Conservation (phyloP, 371 early-diverging fungal species). For the Circinella umbellata region DNA sequence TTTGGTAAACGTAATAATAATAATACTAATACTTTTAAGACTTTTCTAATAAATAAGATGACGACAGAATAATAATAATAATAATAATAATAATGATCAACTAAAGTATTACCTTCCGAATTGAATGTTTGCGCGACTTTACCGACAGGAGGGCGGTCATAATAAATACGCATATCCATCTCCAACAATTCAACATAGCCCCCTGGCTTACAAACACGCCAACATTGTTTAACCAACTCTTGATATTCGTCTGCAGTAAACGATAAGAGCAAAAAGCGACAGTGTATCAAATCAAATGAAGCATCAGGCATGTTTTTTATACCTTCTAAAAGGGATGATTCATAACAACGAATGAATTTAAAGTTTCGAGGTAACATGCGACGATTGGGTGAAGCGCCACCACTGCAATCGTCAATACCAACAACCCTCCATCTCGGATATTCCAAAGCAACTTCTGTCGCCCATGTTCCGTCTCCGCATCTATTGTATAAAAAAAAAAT, state of each 20-base stretch:
- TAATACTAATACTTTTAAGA: too few relatives aligned
- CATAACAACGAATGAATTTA: slow-evolving; percentile 32
- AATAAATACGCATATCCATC: slow-evolving; percentile 45
- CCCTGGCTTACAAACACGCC: slow-evolving; percentile 41
- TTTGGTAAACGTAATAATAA: too few relatives aligned
- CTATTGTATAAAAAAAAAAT: slow-evolving; percentile 13
- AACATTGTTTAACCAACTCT: slow-evolving; percentile 32
- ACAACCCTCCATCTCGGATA: slow-evolving; percentile 41
- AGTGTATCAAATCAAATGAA: slow-evolving; percentile 39
- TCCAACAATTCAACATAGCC: slow-evolving; percentile 48
- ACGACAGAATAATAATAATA: not conserved
- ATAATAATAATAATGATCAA: not conserved
- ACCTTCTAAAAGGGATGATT: slow-evolving; percentile 27
- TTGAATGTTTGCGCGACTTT: slow-evolving; percentile 36
- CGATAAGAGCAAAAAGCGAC: slow-evolving; percentile 33
- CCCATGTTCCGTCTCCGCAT: slow-evolving; percentile 49
- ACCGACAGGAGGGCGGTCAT: slow-evolving; percentile 21
- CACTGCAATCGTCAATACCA: slow-evolving; percentile 37
- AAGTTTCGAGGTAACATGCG: slow-evolving; percentile 25
- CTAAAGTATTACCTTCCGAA: slow-evolving; percentile 34
- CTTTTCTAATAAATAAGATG: not conserved
- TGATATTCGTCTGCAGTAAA: slow-evolving; percentile 36
- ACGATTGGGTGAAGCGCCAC: slow-evolving; percentile 23
- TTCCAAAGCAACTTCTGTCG: slow-evolving; percentile 34
- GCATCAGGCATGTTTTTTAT: slow-evolving; percentile 31